Percentiles rank a stretch among this genome's conserved stretches.
Evolutionary conservation across 192 early-diverging fungal genomes (phyloP).

Genomic region (Linnemannia exigua): DNA sequence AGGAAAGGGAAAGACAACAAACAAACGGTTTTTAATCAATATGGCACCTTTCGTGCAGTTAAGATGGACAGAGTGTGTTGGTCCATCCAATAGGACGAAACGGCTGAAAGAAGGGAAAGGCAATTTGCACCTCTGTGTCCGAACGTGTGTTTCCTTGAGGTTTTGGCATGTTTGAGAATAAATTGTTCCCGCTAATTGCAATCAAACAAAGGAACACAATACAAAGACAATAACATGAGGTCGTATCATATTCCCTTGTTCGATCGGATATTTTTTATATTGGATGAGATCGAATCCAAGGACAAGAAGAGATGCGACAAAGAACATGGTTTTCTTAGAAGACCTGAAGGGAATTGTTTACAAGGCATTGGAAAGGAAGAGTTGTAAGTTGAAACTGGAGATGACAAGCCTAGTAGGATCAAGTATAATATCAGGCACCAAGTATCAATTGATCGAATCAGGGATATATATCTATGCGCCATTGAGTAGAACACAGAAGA

Average conservation of each 20-base stretch:
- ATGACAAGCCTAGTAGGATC: not conserved
- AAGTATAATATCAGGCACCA: no score
- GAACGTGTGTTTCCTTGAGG: no score
- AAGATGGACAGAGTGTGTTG: no score
- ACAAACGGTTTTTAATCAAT: no score
- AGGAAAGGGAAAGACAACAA: no score
- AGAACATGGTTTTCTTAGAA: no score
- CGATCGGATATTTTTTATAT: not conserved
- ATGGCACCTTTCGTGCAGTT: no score
- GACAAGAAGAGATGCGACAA: not conserved
- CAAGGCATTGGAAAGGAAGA: not conserved
- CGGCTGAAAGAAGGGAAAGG: no score
- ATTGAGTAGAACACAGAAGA: not conserved
- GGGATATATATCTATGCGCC: not conserved
- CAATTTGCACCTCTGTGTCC: no score
- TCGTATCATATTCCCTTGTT: not conserved
- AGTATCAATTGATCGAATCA: not conserved
- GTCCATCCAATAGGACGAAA: no score
- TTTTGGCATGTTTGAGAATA: not conserved
- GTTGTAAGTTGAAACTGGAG: not conserved
- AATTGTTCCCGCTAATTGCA: not conserved
- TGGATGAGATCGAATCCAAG: conserved; percentile 11
- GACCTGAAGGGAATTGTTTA: not conserved
- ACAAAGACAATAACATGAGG: not conserved
- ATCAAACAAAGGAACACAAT: not conserved